A percentile compares a stretch with the other conserved stretches of the same genome.
Evolutionary conservation across 208 protist genomes (phyloP).

Genomic region (Naegleria gruberi): DNA sequence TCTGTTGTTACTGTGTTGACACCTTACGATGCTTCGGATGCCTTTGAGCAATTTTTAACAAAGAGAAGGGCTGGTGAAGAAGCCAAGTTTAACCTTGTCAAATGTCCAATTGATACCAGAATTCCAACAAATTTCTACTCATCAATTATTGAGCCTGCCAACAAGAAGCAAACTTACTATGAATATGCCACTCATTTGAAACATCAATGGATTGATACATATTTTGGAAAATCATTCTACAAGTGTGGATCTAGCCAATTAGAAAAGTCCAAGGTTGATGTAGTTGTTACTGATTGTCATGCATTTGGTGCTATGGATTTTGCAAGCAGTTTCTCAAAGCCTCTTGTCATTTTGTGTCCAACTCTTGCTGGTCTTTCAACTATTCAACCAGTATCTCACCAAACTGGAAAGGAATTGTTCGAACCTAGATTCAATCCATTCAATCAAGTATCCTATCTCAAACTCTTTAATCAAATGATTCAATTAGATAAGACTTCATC

Average conservation of each 20-base stretch:
- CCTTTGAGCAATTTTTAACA: neutral
- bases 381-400: neutral
- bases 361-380: neutral
- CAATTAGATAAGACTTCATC: neutral
- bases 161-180: neutral
- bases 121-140: neutral
- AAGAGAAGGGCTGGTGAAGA: no score
- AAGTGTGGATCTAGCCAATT: neutral
- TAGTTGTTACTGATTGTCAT: neutral
- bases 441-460: neutral
- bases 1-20: neutral
- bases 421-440: neutral
- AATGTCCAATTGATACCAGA: no score
- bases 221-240: neutral
- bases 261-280: neutral
- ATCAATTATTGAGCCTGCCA: neutral
- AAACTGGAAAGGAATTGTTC: neutral
- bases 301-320: neutral
- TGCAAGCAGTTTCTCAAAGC: neutral
- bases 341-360: neutral
- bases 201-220: neutral
- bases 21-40: neutral
- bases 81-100: no score
- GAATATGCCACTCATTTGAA: neutral
- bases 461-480: neutral